Conservation (phyloP, 805 yeast genomes). For the Priceomyces melissophilus region DNA sequence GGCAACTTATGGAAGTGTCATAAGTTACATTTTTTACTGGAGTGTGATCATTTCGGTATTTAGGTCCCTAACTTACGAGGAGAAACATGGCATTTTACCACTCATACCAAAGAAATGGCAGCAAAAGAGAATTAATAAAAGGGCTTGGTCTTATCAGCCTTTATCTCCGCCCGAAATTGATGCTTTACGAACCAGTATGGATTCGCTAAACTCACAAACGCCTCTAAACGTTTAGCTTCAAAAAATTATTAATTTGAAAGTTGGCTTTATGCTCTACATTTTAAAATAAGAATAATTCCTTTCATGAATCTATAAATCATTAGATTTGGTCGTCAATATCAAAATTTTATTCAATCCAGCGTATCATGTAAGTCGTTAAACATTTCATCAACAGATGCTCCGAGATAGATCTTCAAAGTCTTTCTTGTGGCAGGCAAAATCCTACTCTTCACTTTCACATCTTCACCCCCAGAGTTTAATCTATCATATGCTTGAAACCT, state of each 20-base stretch:
- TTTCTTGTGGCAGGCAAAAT: constrained; percentile 71
- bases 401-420: constrained; percentile 67
- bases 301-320: too few species aligned
- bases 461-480: constrained; percentile 32
- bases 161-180: neutral
- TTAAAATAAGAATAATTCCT: too few species aligned
- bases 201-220: constrained; percentile 26
- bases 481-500: constrained; percentile 82
- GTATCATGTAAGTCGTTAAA: constrained; percentile 20
- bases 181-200: constrained; percentile 17
- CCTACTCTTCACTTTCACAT: constrained; percentile 60
- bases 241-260: neutral
- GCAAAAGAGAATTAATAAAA: constrained; percentile 31
- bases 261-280: too few species aligned
- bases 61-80: constrained; percentile 31
- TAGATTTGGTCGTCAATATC: too few species aligned
- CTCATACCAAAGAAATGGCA: constrained; percentile 40
- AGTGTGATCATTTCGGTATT: constrained; percentile 28
- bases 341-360: too few species aligned
- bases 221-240: constrained; percentile 13
- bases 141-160: constrained; percentile 9
- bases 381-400: constrained; percentile 58
- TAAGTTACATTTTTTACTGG: constrained; percentile 38
- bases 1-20: constrained; percentile 44
- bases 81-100: constrained; percentile 35